phyloP scores from a whole-genome alignment of 2,329 filamentous ascomycete species.

The Ophiosphaerella narmari region DNA sequence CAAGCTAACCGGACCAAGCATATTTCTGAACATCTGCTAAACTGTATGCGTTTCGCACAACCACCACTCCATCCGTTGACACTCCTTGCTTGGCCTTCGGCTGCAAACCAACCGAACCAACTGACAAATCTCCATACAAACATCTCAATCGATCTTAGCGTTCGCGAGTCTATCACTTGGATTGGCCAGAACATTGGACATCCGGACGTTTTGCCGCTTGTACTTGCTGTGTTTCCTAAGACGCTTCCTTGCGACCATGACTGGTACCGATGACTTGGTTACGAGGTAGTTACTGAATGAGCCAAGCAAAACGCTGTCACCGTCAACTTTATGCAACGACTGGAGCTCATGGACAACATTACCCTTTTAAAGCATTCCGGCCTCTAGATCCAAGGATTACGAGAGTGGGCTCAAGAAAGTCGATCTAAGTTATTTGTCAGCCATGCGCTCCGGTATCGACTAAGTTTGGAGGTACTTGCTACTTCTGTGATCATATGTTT shows the following conservation, averaged over 20 bases:
- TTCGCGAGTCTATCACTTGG: slow-evolving; percentile 69
- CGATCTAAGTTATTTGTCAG: slow-evolving; percentile 64
- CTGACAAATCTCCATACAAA: slow-evolving; percentile 42
- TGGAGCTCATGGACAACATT: slow-evolving; percentile 45
- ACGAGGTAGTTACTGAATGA: slow-evolving; percentile 98
- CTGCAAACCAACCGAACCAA: slow-evolving; percentile 25
- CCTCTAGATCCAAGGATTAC: slow-evolving; percentile 93
- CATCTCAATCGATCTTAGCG: slow-evolving; percentile 71
- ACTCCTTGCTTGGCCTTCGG: slow-evolving; percentile 8
- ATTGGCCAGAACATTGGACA: slow-evolving; percentile 81
- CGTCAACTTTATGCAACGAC: slow-evolving; percentile 26
- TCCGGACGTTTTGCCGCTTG: slow-evolving; percentile 69
- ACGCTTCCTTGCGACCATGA: slow-evolving; percentile 95
- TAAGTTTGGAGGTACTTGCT: slow-evolving; percentile 49
- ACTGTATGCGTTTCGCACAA: slow-evolving; percentile 41
- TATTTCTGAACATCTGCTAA: slow-evolving; percentile 26
- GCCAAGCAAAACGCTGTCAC: slow-evolving; percentile 79
- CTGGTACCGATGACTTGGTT: slow-evolving; percentile 92
- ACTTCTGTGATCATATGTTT: slow-evolving; percentile 96
- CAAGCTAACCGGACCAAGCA: slow-evolving; percentile 24
- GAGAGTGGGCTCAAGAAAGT: slow-evolving; percentile 85
- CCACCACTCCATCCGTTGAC: slow-evolving; percentile 17
- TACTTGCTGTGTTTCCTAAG: slow-evolving; percentile 85
- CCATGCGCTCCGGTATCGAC: slow-evolving; percentile 10
- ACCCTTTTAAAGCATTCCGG: slow-evolving; percentile 91